Conservation (phyloP, 768 basidiomycete species). For the Amanita jacksonii region DNA sequence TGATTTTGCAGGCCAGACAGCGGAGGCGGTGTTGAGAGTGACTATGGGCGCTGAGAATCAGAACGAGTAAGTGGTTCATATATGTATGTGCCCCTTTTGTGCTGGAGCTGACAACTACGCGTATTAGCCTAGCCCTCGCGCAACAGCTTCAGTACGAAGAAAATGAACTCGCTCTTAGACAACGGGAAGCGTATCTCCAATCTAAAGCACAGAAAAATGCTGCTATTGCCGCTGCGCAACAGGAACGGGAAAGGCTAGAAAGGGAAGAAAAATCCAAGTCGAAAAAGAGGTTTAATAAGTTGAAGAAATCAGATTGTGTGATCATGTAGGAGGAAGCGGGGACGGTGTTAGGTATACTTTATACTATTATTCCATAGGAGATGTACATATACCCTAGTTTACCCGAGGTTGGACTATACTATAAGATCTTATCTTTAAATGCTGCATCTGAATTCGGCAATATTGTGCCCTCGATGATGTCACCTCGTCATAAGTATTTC, state of each 20-base stretch:
- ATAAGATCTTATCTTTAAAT: too few relatives aligned
- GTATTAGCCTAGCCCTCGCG: conserved; percentile 67
- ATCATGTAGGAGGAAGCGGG: too few relatives aligned
- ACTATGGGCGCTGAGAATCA: conserved; percentile 35
- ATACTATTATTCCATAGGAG: too few relatives aligned
- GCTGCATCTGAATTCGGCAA: too few relatives aligned
- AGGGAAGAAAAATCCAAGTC: conserved; percentile 17
- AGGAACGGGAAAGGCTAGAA: conserved; percentile 19
- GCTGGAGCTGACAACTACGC: too few relatives aligned
- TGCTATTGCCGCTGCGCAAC: conserved; percentile 18
- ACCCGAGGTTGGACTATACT: too few relatives aligned
- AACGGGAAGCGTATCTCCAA: conserved; percentile 23
- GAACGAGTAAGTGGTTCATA: conserved; percentile 44
- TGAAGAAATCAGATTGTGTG: conserved; percentile 43
- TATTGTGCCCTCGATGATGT: too few relatives aligned
- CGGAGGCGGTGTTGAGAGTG: conserved; percentile 46
- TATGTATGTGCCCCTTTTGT: conserved; percentile 1
- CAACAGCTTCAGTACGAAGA: conserved; percentile 76
- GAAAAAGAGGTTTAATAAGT: conserved; percentile 16
- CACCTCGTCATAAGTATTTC: too few relatives aligned
- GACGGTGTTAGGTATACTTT: too few relatives aligned
- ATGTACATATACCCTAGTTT: too few relatives aligned
- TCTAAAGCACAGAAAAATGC: conserved; percentile 16
- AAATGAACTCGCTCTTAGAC: conserved; percentile 40
- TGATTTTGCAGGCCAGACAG: conserved; percentile 68